Evolutionary conservation across 2,329 filamentous ascomycete genomes (phyloP).

Genomic region (Sclerotinia trifoliorum): DNA sequence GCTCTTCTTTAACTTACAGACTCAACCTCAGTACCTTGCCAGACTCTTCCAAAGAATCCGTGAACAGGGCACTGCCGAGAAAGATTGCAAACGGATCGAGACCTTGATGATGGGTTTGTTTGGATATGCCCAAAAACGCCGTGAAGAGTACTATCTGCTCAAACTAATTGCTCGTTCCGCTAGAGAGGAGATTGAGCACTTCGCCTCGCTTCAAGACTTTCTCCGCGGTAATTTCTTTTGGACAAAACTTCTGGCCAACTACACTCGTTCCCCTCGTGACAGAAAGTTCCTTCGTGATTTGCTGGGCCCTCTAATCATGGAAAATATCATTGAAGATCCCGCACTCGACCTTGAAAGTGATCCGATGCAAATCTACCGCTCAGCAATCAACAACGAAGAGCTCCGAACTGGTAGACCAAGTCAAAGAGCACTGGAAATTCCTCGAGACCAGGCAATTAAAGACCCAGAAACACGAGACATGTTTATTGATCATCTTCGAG

Average conservation of each 20-base stretch:
- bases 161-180: slow-evolving; percentile 83
- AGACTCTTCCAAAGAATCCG: slow-evolving; percentile 81
- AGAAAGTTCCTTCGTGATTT: slow-evolving; percentile 89
- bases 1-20: slow-evolving; percentile 95
- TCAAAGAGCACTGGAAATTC: slow-evolving; percentile 76
- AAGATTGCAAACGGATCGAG: slow-evolving; percentile 89
- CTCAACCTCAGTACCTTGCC: slow-evolving; percentile 91
- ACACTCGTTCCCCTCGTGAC: slow-evolving; percentile 86
- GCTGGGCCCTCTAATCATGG: slow-evolving; percentile 78
- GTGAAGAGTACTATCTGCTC: slow-evolving; percentile 94
- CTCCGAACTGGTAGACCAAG: slow-evolving; percentile 85
- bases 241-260: slow-evolving; percentile 80
- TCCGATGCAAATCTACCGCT: slow-evolving; percentile 94
- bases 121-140: slow-evolving; percentile 92
- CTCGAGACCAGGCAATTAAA: slow-evolving; percentile 90
- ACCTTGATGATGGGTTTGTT: slow-evolving; percentile 95
- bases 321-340: slow-evolving; percentile 90
- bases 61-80: slow-evolving; percentile 81
- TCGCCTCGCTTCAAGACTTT: slow-evolving; percentile 75
- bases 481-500: slow-evolving; percentile 92
- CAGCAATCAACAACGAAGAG: slow-evolving; percentile 95
- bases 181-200: slow-evolving; percentile 78
- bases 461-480: slow-evolving; percentile 88
- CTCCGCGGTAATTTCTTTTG: slow-evolving; percentile 90
- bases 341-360: slow-evolving; percentile 93